Evolutionary conservation across 208 protist species (phyloP), one percentile per base, ranked within the genome.

Genomic region (Crithidia brevicula): DNA sequence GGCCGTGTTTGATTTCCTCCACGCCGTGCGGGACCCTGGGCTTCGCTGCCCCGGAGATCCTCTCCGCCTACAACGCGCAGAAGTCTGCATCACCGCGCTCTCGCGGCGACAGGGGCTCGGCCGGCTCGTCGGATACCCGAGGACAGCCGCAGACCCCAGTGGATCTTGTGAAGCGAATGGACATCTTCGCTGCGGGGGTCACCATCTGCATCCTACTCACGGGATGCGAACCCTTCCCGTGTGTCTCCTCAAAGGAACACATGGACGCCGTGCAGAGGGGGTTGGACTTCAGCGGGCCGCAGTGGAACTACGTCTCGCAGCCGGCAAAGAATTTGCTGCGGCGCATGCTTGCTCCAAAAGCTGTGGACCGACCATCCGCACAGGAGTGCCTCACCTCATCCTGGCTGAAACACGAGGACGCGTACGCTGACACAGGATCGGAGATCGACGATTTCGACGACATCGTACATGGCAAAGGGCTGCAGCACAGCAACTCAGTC

Each of bases 171-270:
- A 85, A 85, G 72, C 64, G 71, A 13, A 89, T 85, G 73, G 81
- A 87, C 60, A 83, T 90, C 31, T 90, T 90, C 58, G 81, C 84
- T 11, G 79, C 84, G 7, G 84, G 81, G 13, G 68, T 90, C 38
- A 82, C 78, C 15, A 51, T 86, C 25, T 81, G 77, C 57, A 83
- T 90, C 54, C 59, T 90, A 13, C 69, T 84, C 5, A 90, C 84
- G 4, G 84, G 84, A 36, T 82, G 72, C 40, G 84, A 90, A 53
- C 77, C 78, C 5, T 90, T 87, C 46, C 75, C 76, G 33, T 77
- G 81, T 42, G 27, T 51, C 4, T 85, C 67, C 23, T 72, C 81
- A 13, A 66, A 72, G 33, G 74, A 67, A 63, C 74, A 87, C 73
- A 60, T 85, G 13, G 67, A 77, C 30, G 74, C 81, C 16, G 74